Percentiles rank a stretch among this genome's conserved stretches.
These are phyloP conservation scores for Pleodorina starrii DNA, from an alignment of 139 green algal genomes.

Conservation along the genomic window DNA sequence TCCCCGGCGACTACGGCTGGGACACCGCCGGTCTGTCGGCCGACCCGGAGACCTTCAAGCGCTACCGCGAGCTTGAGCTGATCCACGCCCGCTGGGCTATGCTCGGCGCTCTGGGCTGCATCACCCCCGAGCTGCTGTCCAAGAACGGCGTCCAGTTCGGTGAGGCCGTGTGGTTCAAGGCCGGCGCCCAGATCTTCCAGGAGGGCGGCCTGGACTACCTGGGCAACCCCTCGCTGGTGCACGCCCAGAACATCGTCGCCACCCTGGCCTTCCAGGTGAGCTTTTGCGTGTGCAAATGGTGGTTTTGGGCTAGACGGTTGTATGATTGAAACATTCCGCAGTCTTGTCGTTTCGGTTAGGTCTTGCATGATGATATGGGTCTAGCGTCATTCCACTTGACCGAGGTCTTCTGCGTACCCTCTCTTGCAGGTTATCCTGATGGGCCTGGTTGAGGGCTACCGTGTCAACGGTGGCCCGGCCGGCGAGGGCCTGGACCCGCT, in stretches of 20 bases:
- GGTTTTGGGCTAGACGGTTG: no score
- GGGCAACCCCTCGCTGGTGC: slow-evolving; percentile 94
- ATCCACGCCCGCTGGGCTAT: slow-evolving; percentile 99
- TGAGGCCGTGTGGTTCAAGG: slow-evolving; percentile 97
- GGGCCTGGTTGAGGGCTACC: slow-evolving; percentile 90
- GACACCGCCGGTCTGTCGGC: slow-evolving; percentile 95
- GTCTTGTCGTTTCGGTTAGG: no score
- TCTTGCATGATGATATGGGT: no score
- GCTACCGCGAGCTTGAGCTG: slow-evolving; percentile 96
- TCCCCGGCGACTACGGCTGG: slow-evolving; percentile 95
- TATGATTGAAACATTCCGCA: no score
- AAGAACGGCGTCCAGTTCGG: slow-evolving; percentile 72
- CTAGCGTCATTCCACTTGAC: no score
- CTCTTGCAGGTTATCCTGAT: slow-evolving; percentile 93
- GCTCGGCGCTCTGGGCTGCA: slow-evolving; percentile 90
- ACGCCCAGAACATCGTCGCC: slow-evolving; percentile 96
- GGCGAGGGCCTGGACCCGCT: slow-evolving; percentile 86
- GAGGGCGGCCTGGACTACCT: slow-evolving; percentile 94
- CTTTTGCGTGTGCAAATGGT: no score
- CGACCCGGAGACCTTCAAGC: slow-evolving; percentile 83
- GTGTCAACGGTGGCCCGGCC: slow-evolving; percentile 82
- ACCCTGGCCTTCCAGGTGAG: slow-evolving; percentile 91
- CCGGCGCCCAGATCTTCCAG: slow-evolving; percentile 93
- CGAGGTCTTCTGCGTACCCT: no score
- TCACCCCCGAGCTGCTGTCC: slow-evolving; percentile 73